These are phyloP conservation scores for Penicillium herquei DNA, from an alignment of 495 filamentous ascomycete genomes.

Conservation along the genomic window DNA sequence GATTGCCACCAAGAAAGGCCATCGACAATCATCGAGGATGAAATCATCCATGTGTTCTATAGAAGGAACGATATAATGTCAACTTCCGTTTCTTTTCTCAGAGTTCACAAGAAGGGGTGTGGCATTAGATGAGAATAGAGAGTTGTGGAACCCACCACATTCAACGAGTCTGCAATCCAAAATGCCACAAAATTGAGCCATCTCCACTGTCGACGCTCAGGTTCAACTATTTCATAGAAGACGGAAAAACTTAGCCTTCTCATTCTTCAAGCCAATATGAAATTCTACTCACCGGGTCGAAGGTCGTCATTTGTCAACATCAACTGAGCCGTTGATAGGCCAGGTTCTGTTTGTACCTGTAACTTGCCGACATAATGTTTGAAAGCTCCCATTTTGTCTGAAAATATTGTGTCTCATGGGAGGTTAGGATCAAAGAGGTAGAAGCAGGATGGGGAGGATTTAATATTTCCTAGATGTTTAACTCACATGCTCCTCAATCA, in stretches of 20 bases:
- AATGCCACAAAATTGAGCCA: slow-evolving; percentile 86
- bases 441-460: too few species aligned
- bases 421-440: too few species aligned
- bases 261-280: not conserved
- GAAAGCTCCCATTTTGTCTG: slow-evolving; percentile 18
- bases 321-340: slow-evolving; percentile 74
- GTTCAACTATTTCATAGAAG: slow-evolving; percentile 72
- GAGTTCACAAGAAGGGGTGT: not conserved
- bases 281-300: slow-evolving; percentile 58
- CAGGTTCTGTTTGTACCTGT: slow-evolving; percentile 70
- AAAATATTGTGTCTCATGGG: not conserved
- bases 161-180: slow-evolving; percentile 89
- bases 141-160: slow-evolving; percentile 56
- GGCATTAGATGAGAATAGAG: not conserved
- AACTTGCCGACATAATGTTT: slow-evolving; percentile 47
- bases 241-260: too few species aligned
- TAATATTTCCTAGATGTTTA: too few species aligned
- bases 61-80: not conserved
- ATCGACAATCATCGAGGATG: slow-evolving; percentile 69
- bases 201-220: slow-evolving; percentile 77
- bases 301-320: slow-evolving; percentile 88
- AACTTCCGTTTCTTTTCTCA: too few species aligned
- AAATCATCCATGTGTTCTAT: slow-evolving; percentile 92
- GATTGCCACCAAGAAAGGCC: slow-evolving; percentile 91
- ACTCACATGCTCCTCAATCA: too few species aligned